A percentile compares a stretch with the other conserved stretches of the same genome.
These are phyloP conservation scores for Trichoderma cornu-damae DNA, from an alignment of 2,329 filamentous ascomycete species.

Conservation along the genomic window DNA sequence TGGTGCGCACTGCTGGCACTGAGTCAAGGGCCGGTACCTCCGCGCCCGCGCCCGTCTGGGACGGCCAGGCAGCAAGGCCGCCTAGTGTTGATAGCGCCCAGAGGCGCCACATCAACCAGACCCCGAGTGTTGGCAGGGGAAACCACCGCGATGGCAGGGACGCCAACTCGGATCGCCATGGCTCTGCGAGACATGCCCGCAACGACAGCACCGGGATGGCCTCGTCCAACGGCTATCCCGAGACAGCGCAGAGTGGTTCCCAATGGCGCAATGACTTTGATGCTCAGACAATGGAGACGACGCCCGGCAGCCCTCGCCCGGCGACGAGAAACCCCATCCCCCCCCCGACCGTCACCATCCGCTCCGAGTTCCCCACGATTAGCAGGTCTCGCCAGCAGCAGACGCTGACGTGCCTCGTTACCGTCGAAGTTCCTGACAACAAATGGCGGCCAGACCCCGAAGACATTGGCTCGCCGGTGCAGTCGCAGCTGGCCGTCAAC, in stretches of 20 bases:
- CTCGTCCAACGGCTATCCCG: slow-evolving; percentile 75
- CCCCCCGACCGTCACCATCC: slow-evolving; percentile 83
- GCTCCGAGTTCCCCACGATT: slow-evolving; percentile 94
- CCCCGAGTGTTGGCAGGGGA: slow-evolving; percentile 26
- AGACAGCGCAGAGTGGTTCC: slow-evolving; percentile 64
- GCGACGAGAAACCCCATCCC: slow-evolving; percentile 82
- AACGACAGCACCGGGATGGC: slow-evolving; percentile 74
- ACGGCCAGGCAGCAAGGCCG: slow-evolving; percentile 51
- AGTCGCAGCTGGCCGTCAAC: slow-evolving; percentile 20
- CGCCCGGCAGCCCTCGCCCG: slow-evolving; percentile 65
- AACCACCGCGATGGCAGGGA: slow-evolving; percentile 49
- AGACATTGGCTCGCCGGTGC: slow-evolving; percentile 58
- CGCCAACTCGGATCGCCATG: slow-evolving; percentile 41
- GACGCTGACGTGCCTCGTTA: slow-evolving; percentile 87
- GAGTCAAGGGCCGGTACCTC: slow-evolving; percentile 52
- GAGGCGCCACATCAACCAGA: slow-evolving; percentile 33
- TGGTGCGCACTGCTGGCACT: slow-evolving; percentile 72
- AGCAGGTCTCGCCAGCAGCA: slow-evolving; percentile 90
- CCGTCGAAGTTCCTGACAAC: slow-evolving; percentile 85
- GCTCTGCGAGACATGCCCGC: slow-evolving; percentile 56
- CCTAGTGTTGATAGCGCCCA: slow-evolving; percentile 45
- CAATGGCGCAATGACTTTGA: slow-evolving; percentile 87
- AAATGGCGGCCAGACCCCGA: slow-evolving; percentile 86
- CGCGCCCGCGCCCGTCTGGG: slow-evolving; percentile 63
- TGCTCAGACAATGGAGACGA: slow-evolving; percentile 91